Evolutionary conservation across 1,284 basidiomycete genomes (phyloP), one percentile per base, ranked within the genome.

Genomic region (Prillingera fragicola): DNA sequence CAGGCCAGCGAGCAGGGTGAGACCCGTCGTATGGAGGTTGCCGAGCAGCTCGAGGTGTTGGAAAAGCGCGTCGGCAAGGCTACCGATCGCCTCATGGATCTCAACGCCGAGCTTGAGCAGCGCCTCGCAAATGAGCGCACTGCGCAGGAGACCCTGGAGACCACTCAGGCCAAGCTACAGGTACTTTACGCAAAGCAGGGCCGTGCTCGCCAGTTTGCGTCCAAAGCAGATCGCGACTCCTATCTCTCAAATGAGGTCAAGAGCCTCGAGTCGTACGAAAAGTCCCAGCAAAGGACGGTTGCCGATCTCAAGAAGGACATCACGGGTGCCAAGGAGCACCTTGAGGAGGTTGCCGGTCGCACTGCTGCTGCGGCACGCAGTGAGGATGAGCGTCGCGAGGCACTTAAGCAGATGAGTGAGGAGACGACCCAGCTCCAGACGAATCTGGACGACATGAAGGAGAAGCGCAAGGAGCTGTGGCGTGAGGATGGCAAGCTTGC

Each of bases 401-500:
- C 80, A 56, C 77, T 90, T 8, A 83, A 87, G 53, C 84, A 85
- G 52, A 85, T 87, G 50, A 79, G 83, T 55, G 77, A 78, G 48
- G 78, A 82, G 56, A 75, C 83, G 33, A 73, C 76, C 1, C 67
- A 71, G 47, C 70, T 88, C 46, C 87, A 82, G 69, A 83, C 85
- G 46, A 75, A 85, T 57, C 79, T 86, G 50, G 78, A 78, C 27
- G 83, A 81, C 49, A 73, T 87, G 59, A 78, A 74, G 33, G 91
- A 96, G 71, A 78, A 80, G 71, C 75, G 86, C 61, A 97, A 94
- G 55, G 89, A 92, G 48, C 71, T 92, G 21, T 97, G 95, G 94
- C 80, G 92, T 59, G 89, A 96, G 67, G 91, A 97, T 56, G 83
- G 87, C 1, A 92, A 88, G 70, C 73, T 95, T 23, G 80, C 84